Base-by-base conservation (phyloP, 148 eudicot genomes). In the Rhododendron williamsianum region DNA sequence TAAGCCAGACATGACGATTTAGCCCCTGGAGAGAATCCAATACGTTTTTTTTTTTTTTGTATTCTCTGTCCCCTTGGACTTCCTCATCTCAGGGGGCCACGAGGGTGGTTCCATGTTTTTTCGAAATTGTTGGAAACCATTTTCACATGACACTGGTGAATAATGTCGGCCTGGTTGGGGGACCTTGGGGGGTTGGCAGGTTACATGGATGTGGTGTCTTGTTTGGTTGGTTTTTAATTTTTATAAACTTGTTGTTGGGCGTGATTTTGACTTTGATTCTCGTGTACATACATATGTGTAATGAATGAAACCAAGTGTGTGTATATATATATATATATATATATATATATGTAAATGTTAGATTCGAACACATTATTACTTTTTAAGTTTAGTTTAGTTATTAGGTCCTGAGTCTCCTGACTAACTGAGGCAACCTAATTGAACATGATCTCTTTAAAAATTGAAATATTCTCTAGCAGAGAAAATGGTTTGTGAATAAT, bases 121-220 rank as follows among this genome's bases (percentile, higher is more conserved):
- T 52, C 54, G 67, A 54, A 80, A 51, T 80, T 33, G 67, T 35
- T 0, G 3, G 45, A 10, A 23, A 51, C 63, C 30, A 35, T 52
- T 80, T 81, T 35, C 83, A 81, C 83, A 81, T 81, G 83, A 58
- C 10, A 25, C 11, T 81, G 73, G 73, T 9, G 49, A 12, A 38
- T 36, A 4, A 36, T 81, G 83, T 60, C 83, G 73, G 73, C 72
- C 60, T 81, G 49, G 18, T 58, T 81, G 71, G 73, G 49, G 83
- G 45, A 67, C 21, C 43, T 51, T n/a, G 81, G 10, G 43, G 82
- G 67, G 41, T 80, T 30, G 82, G 65, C 60, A 51, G 65, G 11
- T 35, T 80, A 13, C 58, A 7, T 9, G 21, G 38, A 13, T 6
- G 21, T 30, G 11, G 38, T 45, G 80, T 51, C 80, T 38, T 43